Evolutionary conservation across 1,139 yeast genomes (phyloP), one percentile per base, ranked within the genome.

Genomic region (Protomyces gravidus): DNA sequence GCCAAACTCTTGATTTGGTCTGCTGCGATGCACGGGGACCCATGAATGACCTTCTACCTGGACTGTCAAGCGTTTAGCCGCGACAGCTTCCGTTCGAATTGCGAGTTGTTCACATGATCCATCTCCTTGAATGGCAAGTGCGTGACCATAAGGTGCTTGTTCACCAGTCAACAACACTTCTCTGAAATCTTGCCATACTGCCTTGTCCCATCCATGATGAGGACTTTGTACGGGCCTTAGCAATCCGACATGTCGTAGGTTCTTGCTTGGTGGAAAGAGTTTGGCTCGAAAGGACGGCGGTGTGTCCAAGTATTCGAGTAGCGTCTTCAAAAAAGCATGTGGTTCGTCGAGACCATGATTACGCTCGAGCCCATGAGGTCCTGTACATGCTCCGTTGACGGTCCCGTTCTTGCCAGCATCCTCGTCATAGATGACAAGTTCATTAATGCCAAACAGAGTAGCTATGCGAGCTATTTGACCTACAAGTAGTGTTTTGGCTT

Each of bases 1-100:
- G 5, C 64, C 64, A 48, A 58, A 50, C 17, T 53, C 57, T 45
- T 62, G 57, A n/a, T 53, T 28, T 6, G 64, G 64, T 3, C 58
- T 50, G 7, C 62, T 33, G 1, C 56, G 51, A n/a, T 58, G 27
- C 13, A 62, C 64, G 13, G 19, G 42, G 21, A 13, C 11, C 42
- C 42, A 36, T 6, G 9, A 5, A 15, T 17, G 9, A 2, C 42
- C 42, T 15, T 15, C 23, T 17, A 15, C 23, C 19, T 17, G 21
- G 17, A 36, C 21, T 9, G 42, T 36, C 23, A 36, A 1, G 42
- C 21, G 19, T 11, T 36, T 17, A 23, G 17, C 9, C 9, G 42
- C 23, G 5, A 62, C 48, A 13, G 57, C 62, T 9, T 59, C 60
- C 49, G 19, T 50, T n/a, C 61, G 47, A 32, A 45, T 49, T 50